phyloP scores from a whole-genome alignment of 2,329 filamentous ascomycete species.

The Epichloe scottii region DNA sequence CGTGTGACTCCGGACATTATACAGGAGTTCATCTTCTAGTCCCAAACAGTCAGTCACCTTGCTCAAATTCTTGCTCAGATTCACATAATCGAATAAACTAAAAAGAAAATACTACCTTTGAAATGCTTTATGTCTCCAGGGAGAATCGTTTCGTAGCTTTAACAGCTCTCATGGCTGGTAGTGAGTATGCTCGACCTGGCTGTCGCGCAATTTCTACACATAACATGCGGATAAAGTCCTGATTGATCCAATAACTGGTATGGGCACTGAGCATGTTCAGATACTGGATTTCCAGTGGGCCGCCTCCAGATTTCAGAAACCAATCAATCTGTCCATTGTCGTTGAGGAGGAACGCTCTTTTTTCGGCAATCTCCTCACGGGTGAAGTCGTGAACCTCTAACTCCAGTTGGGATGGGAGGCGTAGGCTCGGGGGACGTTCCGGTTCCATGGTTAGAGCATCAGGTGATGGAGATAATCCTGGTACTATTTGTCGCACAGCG shows the following conservation, averaged over 20 bases:
- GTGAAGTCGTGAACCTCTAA: conserved; percentile 93
- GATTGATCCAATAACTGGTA: conserved; percentile 82
- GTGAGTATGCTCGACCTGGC: conserved; percentile 48
- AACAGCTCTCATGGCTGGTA: conserved; percentile 45
- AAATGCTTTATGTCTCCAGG: conserved; percentile 1
- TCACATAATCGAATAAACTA: background rate
- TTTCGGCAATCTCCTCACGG: conserved; percentile 83
- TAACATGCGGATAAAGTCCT: conserved; percentile 80
- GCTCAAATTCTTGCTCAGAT: background rate
- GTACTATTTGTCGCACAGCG: conserved; percentile 49
- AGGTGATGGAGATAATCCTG: conserved; percentile 29
- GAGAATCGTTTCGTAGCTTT: conserved; percentile 35
- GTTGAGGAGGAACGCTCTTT: conserved; percentile 75
- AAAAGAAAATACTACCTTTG: too few species aligned
- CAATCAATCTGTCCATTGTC: conserved; percentile 96
- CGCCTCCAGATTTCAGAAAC: conserved; percentile 70
- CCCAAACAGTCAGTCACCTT: background rate
- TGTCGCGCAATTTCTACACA: conserved; percentile 75
- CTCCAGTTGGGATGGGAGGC: conserved; percentile 59
- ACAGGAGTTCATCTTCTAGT: background rate
- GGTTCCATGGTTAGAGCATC: conserved; percentile 18
- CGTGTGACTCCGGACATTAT: background rate
- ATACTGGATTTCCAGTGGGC: conserved; percentile 88
- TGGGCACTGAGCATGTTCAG: conserved; percentile 94
- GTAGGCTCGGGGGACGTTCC: conserved; percentile 27